Conservation (phyloP, 2,329 filamentous ascomycete genomes). For the Acrodontium crateriforme region DNA sequence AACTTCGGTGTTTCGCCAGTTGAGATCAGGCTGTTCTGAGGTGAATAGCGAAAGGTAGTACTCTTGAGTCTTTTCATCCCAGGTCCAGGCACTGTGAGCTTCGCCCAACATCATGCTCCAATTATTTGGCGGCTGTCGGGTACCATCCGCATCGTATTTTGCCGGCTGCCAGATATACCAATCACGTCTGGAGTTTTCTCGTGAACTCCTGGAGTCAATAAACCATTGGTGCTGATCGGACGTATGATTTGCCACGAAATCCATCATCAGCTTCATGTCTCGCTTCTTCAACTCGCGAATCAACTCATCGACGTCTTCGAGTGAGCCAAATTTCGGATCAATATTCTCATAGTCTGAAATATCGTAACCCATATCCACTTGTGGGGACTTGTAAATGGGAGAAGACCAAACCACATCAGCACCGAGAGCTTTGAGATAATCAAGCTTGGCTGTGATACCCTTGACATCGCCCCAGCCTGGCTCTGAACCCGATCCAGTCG, state of each 20-base stretch:
- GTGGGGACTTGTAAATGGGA: constrained; percentile 42
- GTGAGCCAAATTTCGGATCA: constrained; percentile 33
- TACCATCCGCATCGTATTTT: constrained; percentile 39
- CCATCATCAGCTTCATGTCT: constrained; percentile 37
- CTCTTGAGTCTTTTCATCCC: constrained; percentile 32
- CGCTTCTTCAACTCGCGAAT: constrained; percentile 30
- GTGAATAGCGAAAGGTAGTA: constrained; percentile 36
- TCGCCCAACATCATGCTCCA: constrained; percentile 28
- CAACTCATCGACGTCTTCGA: constrained; percentile 32
- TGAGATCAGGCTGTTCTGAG: constrained; percentile 33
- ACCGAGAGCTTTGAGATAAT: constrained; percentile 49
- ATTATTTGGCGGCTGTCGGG: constrained; percentile 45
- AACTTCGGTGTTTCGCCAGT: constrained; percentile 34
- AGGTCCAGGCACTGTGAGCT: constrained; percentile 29
- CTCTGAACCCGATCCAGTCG: constrained; percentile 37
- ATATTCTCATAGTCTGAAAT: constrained; percentile 34
- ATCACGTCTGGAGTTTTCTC: constrained; percentile 39
- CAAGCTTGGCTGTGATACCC: constrained; percentile 50
- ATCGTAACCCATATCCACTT: constrained; percentile 42
- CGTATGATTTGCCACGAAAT: constrained; percentile 24
- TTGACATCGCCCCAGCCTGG: constrained; percentile 50
- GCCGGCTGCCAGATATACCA: constrained; percentile 55
- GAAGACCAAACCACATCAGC: constrained; percentile 54
- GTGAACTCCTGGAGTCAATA: constrained; percentile 38
- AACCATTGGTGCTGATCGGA: constrained; percentile 43